Evolutionary conservation across 345 rosid genomes (phyloP), one percentile per base, ranked within the genome.

Genomic region (Trapa incisa): DNA sequence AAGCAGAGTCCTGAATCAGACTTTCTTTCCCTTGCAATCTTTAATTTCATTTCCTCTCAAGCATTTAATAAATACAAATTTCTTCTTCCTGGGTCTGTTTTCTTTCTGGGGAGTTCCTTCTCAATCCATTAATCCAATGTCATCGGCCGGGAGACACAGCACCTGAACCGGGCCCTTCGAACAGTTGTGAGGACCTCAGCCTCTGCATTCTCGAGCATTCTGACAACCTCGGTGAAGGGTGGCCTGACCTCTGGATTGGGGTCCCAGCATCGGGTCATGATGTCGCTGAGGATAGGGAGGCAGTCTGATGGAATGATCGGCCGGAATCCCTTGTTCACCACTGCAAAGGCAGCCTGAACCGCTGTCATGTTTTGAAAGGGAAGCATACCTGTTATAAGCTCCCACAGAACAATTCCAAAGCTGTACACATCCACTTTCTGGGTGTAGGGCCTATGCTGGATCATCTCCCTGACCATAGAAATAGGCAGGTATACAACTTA

Each of bases 391-490:
- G 78, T 81, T 15, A 81, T 45, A 2, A 81, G 84, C 56, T 81
- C 84, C 84, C 84, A 81, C 17, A 81, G 77, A 6, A 81, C 84
- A 13, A 78, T 81, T 32, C 84, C 84, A 32, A 81, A 81, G 68
- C 84, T 81, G 62, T 78, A 81, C 66, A 81, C 84, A 52, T 81
- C 84, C 41, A 78, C 84, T 68, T 76, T 81, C 71, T 81, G 84
- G 0, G 80, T 74, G 70, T 78, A 81, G 5, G 82, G 78, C 73
- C 80, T 67, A 68, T 76, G 82, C 69, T 78, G 82, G 54, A 78
- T 81, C 81, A 81, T 78, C 72, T 81, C 80, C 75, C 81, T 81
- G 78, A 72, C 60, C 32, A 39, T 4, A 5, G 14, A 12, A 22
- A 7, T 8, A 57, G 29, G 8, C 7, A 41, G 43, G 32, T 29